Evolutionary conservation across 176 grass and related monocot species (phyloP).

Genomic region (Puya raimondii): DNA sequence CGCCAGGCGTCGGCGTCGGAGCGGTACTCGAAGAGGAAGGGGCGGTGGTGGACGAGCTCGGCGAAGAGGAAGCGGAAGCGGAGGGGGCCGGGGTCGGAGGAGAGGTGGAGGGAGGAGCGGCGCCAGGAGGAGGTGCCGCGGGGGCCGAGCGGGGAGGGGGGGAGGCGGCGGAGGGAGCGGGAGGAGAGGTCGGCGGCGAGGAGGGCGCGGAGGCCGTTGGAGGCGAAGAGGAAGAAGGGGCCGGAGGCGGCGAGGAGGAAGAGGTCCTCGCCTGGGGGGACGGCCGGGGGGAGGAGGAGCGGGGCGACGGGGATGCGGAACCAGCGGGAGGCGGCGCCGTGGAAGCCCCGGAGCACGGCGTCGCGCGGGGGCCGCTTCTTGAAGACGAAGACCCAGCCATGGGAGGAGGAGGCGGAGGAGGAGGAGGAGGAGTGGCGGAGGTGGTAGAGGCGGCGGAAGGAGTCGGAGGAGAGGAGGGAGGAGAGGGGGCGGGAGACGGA

Average conservation of each 20-base stretch:
- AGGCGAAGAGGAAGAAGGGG: constrained; percentile 76
- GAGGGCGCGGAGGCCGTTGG: constrained; percentile 79
- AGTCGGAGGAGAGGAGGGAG: constrained; percentile 45
- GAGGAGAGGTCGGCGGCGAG: constrained; percentile 60
- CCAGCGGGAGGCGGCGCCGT: constrained; percentile 68
- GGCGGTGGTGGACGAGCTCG: constrained; percentile 55
- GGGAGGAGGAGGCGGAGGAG: constrained; percentile 25
- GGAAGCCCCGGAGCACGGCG: constrained; percentile 69
- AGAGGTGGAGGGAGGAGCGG: constrained; percentile 72
- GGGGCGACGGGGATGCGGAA: constrained; percentile 61
- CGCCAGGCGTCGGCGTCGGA: constrained; percentile 63
- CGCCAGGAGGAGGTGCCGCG: constrained; percentile 93
- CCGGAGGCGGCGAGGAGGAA: constrained; percentile 88
- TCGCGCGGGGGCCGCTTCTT: constrained; percentile 69
- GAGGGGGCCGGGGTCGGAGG: constrained; percentile 61
- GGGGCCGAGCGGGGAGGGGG: constrained; percentile 77
- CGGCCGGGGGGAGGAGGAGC: constrained; percentile 52
- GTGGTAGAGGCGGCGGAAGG: constrained; percentile 65
- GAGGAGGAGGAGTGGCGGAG: constrained; percentile 21
- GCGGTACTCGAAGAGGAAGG: constrained; percentile 76
- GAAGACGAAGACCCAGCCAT: constrained; percentile 83
- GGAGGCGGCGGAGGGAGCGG: constrained; percentile 38
- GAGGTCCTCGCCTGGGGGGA: constrained; percentile 72
- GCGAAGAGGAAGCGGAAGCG: constrained; percentile 89
- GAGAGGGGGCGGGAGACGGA: constrained; percentile 69